These are phyloP conservation scores for Lablab purpureus DNA, from an alignment of 306 rosid genomes.

Conservation along the genomic window DNA sequence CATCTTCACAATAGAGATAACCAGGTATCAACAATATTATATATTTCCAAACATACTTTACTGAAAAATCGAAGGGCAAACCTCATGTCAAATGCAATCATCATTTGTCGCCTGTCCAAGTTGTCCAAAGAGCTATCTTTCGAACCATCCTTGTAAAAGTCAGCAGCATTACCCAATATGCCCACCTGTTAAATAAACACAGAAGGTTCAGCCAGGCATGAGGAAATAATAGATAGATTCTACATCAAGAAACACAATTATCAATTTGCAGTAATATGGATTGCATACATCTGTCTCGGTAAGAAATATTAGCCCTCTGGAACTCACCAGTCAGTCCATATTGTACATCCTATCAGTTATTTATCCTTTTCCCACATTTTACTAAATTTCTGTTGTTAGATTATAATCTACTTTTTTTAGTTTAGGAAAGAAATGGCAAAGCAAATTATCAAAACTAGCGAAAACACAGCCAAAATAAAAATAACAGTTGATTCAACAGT, in stretches of 20 bases:
- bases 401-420: background rate
- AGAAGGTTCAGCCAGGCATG: constrained; percentile 31
- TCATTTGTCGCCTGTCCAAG: constrained; percentile 91
- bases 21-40: constrained; percentile 47
- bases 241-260: constrained; percentile 44
- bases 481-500: too few species aligned
- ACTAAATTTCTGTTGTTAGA: constrained; percentile 17
- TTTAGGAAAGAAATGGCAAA: constrained; percentile 27
- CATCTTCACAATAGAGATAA: constrained; percentile 68
- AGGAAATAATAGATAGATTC: constrained; percentile 31
- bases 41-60: constrained; percentile 37
- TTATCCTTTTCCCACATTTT: constrained; percentile 35
- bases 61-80: constrained; percentile 42
- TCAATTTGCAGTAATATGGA: constrained; percentile 41
- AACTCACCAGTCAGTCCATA: constrained; percentile 21
- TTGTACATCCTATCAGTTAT: constrained; percentile 28
- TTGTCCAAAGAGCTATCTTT: constrained; percentile 60
- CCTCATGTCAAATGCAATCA: constrained; percentile 99
- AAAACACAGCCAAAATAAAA: too few species aligned
- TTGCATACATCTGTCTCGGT: background rate
- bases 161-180: constrained; percentile 90
- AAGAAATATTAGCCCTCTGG: constrained; percentile 27
- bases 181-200: constrained; percentile 73
- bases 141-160: constrained; percentile 72
- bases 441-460: constrained; percentile 23